Evolutionary conservation across 2,329 filamentous ascomycete species (phyloP), one percentile per base, ranked within the genome.

Genomic region (Dichotomopilus funicola): DNA sequence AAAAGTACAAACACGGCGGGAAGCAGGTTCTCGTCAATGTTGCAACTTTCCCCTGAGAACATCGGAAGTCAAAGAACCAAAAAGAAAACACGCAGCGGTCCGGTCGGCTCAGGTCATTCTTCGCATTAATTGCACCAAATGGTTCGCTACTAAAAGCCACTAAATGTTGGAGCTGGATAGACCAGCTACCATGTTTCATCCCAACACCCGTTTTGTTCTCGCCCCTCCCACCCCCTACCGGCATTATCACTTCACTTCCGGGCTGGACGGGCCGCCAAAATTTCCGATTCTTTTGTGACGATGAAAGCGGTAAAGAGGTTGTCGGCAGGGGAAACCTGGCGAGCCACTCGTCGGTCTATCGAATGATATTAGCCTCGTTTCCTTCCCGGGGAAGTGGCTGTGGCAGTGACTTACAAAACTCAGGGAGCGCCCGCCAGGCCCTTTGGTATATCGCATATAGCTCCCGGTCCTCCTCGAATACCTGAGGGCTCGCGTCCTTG

Each of bases 1-100:
- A 68, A 11, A 75, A 72, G 59, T 66, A 65, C 45, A 65, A 64
- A 36, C 65, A 67, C 34, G 68, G 67, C 54, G 71, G 71, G 61
- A 66, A 69, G 31, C 67, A 63, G 41, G 67, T 69, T 34, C 34
- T 37, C 13, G 61, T 63, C n/a, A 56, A 43, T 27, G 38, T 61
- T 43, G 10, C 19, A 13, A 13, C 37, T 53, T n/a, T 31, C 36
- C 9, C 56, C 34, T 58, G n/a, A 19, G 36, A 33, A 27, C 19
- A 27, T 27, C 19, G 19, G 19, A 27, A 38, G 12, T 12, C 37
- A 12, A 38, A 38, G 37, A 38, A 9, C 12, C 12, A 12, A 38
- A 38, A 9, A 38, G 8, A 12, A 38, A 38, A 38, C 37, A 38
- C 8, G 4, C 37, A 38, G 37, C 8, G 37, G 12, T 38, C 12